A percentile compares a stretch with the other conserved stretches of the same genome.
Evolutionary conservation across 2,329 filamentous ascomycete genomes (phyloP).

Genomic region (Fusarium nurragi): DNA sequence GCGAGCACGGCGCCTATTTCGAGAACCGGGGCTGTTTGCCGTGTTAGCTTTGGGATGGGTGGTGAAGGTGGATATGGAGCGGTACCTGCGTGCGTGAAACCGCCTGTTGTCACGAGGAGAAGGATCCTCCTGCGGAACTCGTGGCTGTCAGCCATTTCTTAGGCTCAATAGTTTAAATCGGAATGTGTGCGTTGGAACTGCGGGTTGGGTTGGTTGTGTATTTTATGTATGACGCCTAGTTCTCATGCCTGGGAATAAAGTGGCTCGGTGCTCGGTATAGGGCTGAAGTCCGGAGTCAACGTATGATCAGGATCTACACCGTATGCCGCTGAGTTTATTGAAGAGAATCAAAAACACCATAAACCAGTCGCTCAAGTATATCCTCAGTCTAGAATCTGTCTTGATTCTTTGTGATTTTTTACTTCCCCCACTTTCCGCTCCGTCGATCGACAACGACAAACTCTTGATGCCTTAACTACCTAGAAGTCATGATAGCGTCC

Average conservation of each 20-base stretch:
- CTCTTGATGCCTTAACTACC: neutral
- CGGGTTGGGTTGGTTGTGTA: conserved; percentile 11
- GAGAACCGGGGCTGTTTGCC: conserved; percentile 46
- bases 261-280: neutral
- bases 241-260: neutral
- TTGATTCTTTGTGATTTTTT: too few relatives aligned
- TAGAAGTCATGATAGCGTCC: neutral
- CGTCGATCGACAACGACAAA: neutral
- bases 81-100: conserved; percentile 49
- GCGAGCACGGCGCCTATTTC: conserved; percentile 50
- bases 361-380: too few relatives aligned
- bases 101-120: conserved; percentile 49
- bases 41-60: conserved; percentile 2
- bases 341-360: too few relatives aligned
- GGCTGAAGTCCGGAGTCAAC: neutral
- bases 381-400: too few relatives aligned
- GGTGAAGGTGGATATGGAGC: neutral
- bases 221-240: conserved; percentile 27
- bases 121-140: conserved; percentile 41
- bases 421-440: neutral
- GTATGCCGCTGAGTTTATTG: neutral
- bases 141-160: conserved; percentile 26
- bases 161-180: conserved; percentile 17
- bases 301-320: neutral
- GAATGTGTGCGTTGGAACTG: conserved; percentile 6